Conservation (phyloP, 129 eudicot species). For the Artemisia tridentata region DNA sequence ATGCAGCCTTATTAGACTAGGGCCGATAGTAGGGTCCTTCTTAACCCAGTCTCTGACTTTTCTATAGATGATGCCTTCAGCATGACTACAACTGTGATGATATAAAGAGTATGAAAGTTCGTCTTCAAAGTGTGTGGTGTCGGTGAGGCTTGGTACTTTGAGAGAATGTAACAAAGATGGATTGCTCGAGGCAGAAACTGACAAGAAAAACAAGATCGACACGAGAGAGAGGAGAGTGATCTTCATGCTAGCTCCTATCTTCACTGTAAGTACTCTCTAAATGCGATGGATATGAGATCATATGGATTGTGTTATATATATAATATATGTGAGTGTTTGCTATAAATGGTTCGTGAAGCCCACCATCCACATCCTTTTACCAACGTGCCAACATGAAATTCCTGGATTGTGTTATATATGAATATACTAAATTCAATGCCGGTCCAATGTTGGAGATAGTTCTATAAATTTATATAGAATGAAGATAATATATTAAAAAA, state of each 20-base stretch:
- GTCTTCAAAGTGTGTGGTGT: conserved; percentile 27
- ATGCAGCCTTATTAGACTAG: conserved; percentile 68
- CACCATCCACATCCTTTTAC: conserved; percentile 14
- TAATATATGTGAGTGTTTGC: not conserved
- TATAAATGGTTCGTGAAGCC: conserved; percentile 29
- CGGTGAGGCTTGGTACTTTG: conserved; percentile 25
- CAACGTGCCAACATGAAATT: conserved; percentile 37
- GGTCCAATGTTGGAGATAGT: too few relatives aligned
- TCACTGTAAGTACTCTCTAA: conserved; percentile 8
- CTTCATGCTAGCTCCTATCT: conserved; percentile 14
- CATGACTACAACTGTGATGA: conserved; percentile 39
- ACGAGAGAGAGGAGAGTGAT: not conserved
- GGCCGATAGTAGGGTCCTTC: conserved; percentile 62
- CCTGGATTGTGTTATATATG: not conserved
- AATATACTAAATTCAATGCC: too few relatives aligned
- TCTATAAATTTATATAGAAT: too few relatives aligned
- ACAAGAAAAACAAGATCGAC: conserved; percentile 6
- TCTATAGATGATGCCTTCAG: conserved; percentile 51
- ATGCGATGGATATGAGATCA: not conserved
- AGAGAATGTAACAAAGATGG: conserved; percentile 19
- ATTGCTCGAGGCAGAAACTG: conserved; percentile 23
- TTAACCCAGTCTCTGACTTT: conserved; percentile 56
- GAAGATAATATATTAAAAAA: too few relatives aligned
- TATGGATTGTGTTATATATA: conserved; percentile 14
- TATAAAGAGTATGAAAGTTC: conserved; percentile 44